Base-by-base conservation (phyloP, 1,139 yeast species). In the Candida sp. region DNA sequence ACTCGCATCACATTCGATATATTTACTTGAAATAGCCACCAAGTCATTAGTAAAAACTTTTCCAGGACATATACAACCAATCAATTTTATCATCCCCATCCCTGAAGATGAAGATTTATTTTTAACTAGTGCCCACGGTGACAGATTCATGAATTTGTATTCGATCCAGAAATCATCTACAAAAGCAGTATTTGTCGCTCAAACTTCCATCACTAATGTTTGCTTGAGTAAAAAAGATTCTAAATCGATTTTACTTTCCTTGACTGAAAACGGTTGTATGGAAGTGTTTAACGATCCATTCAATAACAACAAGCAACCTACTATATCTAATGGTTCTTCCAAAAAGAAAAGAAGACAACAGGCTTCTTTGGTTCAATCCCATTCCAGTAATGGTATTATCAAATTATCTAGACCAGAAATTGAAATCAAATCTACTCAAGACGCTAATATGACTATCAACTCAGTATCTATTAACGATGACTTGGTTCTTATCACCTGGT, bases 51-150 rank as follows among this genome's bases (percentile, higher is more conserved):
- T 68, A 33, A 68, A 66, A 51, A 73, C 82, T 1, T 81, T 78
- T 57, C 90, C 95, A 0, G 93, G 89, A 19, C 95, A 87, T 58
- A 77, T 87, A 30, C 78, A 87, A 32, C 82, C 87, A 3, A 73
- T 87, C 35, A 74, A 69, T 49, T 59, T 80, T 9, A 66, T 81
- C 21, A 45, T 70, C 29, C 63, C 76, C 5, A 58, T 77, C n/a
- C 52, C 61, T 2, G 40, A 39, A 5, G 61, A 69, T 40, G 57
- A 66, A 5, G 81, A 74, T 41, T 63, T 68, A 36, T 77, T 87
- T 51, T 58, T 87, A 43, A 81, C 93, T 1, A 80, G 85, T 45
- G 95, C 97, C 1, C 68, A 68, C 33, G 82, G 81, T 48, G 97
- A 90, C 60, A 75, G 97, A 53, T 88, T 87, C 58, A 73, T 89